A percentile compares a stretch with the other conserved stretches of the same genome.
Conservation (phyloP, 768 basidiomycete species). For the Tubosaeta sp. region DNA sequence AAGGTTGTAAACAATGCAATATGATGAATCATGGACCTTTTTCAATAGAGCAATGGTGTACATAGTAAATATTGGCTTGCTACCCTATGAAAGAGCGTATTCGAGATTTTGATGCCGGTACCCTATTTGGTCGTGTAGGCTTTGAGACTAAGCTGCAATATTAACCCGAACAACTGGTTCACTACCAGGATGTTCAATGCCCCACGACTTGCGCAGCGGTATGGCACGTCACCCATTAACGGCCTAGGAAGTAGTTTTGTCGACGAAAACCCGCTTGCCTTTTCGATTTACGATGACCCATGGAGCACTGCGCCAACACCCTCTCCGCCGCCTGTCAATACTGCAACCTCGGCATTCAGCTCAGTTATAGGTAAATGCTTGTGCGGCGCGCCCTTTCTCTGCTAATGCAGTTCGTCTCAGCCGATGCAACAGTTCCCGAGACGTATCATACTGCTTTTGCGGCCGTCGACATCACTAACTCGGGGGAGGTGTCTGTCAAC, state of each 20-base stretch:
- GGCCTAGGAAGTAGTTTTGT: conserved; percentile 72
- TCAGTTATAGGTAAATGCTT: conserved; percentile 58
- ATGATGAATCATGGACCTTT: conserved; percentile 15
- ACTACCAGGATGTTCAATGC: conserved; percentile 74
- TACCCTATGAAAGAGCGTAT: conserved; percentile 5
- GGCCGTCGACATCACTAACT: conserved; percentile 62
- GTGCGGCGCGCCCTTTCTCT: neutral
- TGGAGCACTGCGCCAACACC: conserved; percentile 77
- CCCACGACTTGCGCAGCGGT: conserved; percentile 69
- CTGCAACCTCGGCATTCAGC: conserved; percentile 51
- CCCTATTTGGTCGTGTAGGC: conserved; percentile 11
- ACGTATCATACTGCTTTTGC: conserved; percentile 73
- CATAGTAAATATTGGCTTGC: conserved; percentile 17
- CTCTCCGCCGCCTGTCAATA: conserved; percentile 53
- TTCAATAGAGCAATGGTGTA: conserved; percentile 18
- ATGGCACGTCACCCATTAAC: conserved; percentile 49
- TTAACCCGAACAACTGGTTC: conserved; percentile 3
- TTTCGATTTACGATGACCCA: conserved; percentile 76
- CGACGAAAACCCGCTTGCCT: conserved; percentile 69
- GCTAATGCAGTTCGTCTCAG: conserved; percentile 35
- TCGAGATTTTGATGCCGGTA: neutral
- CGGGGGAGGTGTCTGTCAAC: conserved; percentile 79
- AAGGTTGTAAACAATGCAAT: conserved; percentile 47
- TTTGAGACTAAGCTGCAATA: conserved; percentile 6
- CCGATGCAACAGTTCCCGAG: conserved; percentile 74